Base-by-base conservation (phyloP, 2,329 filamentous ascomycete species). In the Calonectria pauciramosa region DNA sequence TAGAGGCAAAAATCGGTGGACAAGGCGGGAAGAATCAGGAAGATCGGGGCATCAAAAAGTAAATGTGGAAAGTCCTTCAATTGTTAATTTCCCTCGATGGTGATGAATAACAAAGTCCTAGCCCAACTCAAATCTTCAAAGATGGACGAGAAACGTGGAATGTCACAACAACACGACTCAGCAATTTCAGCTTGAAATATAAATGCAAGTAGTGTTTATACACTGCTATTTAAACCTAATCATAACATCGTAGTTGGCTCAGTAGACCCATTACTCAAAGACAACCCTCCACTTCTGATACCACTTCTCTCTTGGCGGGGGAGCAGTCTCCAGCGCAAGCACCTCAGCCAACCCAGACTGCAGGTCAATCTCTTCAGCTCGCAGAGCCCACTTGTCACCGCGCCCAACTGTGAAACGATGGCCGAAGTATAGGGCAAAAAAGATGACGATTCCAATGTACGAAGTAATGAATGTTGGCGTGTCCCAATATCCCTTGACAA, bases 401-500 rank as follows among this genome's bases (percentile, higher is more conserved):
- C 56, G 36, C 7, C 69, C 72, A 66, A 69, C 54, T 3, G 65
- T 72, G 6, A 72, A 72, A 1, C 49, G 52, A n/a, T 74, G 72
- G 13, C 69, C 69, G 30, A 74, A 59, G n/a, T 74, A 74, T 8
- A 74, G 56, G 1, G 28, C 64, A 26, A 72, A 26, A 14, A 72
- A 72, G 54, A 72, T 72, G 52, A 68, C 52, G 20, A 72, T 68
- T 11, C 72, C 74, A 14, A 76, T 65, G 36, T 76, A 76, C 7
- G 74, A 49, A 14, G 74, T 70, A 8, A 76, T 56, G 28, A 76
- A 76, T 4, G 49, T 67, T 6, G 68, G 20, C 4, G 63, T 65
- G 32, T 69, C 59, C 74, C 74, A 76, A 3, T 72, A 26, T 28
- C 56, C 59, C 14, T 66, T 66, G 65, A 76, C 36, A 41, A 76